Base-by-base conservation (phyloP, 495 filamentous ascomycete genomes). In the Poronia punctata region DNA sequence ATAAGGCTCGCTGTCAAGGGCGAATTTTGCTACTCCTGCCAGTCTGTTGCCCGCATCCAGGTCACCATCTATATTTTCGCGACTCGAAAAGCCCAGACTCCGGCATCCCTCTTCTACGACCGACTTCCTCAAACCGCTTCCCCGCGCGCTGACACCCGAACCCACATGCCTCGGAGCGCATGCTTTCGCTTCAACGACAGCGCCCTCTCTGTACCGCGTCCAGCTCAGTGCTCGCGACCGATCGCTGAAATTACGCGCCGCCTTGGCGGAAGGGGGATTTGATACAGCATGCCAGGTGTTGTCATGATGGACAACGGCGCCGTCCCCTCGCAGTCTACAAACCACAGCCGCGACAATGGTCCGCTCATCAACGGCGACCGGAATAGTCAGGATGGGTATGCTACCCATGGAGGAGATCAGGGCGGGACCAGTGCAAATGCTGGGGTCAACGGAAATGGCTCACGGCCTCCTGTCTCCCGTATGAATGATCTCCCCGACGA, bases 401-500 rank as follows among this genome's bases (percentile, higher is more conserved):
- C 22, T 19, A 24, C 29, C 35, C 45, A 52, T 25, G 18, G 26
- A 11, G 46, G 35, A n/a, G 10, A 38, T 19, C 33, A 30, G 21
- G 27, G 41, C 15, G 35, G 26, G 17, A 47, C 46, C 28, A 39
- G 43, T 35, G 36, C 30, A 28, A 39, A 43, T 31, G 24, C 40
- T 32, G 52, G 49, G 52, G 34, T 36, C 14, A 63, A 65, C 40
- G 61, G 58, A 11, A 48, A 45, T 23, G 38, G 38, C 31, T 50
- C 42, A 23, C 17, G 11, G 24, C 38, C 46, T 24, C 41, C 50
- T 25, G 20, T 37, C 22, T 51, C 61, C 14, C 57, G 53, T 20
- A 62, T 71, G 50, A 67, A 69, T 37, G 68, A 79, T 18, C 66
- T 77, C 1, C 81, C 82, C 0, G 85, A 86, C 23, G 82, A 90